Evolutionary conservation across 371 early-diverging fungal genomes (phyloP).

Genomic region (Catenaria anguillulae): DNA sequence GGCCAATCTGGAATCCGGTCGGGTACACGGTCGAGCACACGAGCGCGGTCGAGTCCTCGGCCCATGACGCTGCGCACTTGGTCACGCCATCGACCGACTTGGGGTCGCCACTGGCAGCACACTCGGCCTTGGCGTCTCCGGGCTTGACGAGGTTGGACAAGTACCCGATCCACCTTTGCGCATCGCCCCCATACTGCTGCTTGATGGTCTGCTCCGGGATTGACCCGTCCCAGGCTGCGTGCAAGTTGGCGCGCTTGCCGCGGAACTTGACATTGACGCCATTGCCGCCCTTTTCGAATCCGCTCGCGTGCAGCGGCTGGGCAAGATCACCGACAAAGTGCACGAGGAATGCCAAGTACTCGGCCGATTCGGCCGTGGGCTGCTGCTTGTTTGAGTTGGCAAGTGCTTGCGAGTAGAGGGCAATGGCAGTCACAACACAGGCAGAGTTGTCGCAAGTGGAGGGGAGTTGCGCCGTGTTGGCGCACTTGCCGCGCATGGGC

Average conservation of each 20-base stretch:
- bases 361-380: constrained; percentile 17
- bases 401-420: neutral
- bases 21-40: constrained; percentile 25
- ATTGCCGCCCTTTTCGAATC: constrained; percentile 23
- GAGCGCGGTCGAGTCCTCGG: constrained; percentile 16
- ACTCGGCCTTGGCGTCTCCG: constrained; percentile 5
- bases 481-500: neutral
- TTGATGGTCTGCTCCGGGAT: constrained; percentile 20
- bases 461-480: neutral
- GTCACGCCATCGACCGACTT: constrained; percentile 5
- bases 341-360: constrained; percentile 29
- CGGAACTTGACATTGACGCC: constrained; percentile 15
- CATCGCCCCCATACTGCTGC: constrained; percentile 13
- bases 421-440: neutral
- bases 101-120: constrained; percentile 14
- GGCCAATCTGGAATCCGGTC: constrained; percentile 8
- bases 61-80: constrained; percentile 25
- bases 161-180: constrained; percentile 16
- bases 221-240: constrained; percentile 26
- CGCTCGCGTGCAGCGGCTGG: constrained; percentile 41
- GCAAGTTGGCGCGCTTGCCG: constrained; percentile 20
- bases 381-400: neutral
- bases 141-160: constrained; percentile 15
- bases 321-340: constrained; percentile 43
- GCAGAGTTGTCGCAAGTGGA: neutral